These are phyloP conservation scores for Sabuloglossum arenarium DNA, from an alignment of 495 filamentous ascomycete species.

Conservation along the genomic window DNA sequence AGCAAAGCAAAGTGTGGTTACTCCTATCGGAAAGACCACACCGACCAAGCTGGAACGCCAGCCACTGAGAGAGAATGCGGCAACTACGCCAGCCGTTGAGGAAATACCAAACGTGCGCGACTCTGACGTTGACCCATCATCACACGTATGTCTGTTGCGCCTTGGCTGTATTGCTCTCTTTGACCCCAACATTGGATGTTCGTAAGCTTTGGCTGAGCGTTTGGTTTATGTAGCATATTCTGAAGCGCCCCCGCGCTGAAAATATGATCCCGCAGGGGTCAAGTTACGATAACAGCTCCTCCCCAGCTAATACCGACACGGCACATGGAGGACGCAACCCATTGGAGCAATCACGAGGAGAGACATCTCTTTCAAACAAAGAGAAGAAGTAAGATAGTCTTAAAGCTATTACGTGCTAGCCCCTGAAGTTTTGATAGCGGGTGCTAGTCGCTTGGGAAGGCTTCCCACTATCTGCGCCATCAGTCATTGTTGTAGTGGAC, in stretches of 20 bases:
- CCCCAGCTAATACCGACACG: background rate
- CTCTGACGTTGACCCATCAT: slow-evolving; percentile 30
- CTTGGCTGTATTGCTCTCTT: background rate
- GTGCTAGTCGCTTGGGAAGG: background rate
- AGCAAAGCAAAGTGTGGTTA: slow-evolving; percentile 4
- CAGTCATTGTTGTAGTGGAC: background rate
- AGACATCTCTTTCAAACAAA: slow-evolving; percentile 14
- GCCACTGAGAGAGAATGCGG: slow-evolving; percentile 6
- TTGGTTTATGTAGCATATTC: slow-evolving; percentile 42
- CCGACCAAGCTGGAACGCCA: slow-evolving; percentile 14
- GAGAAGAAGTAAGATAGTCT: slow-evolving; percentile 42
- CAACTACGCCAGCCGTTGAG: background rate
- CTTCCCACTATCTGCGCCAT: background rate
- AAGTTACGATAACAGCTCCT: slow-evolving; percentile 20
- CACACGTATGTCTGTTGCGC: slow-evolving; percentile 23
- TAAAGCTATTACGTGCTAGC: background rate
- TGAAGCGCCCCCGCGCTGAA: slow-evolving; percentile 62
- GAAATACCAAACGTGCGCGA: background rate
- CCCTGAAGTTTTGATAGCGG: background rate
- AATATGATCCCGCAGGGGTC: slow-evolving; percentile 38
- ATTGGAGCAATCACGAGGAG: slow-evolving; percentile 4
- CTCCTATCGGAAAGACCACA: slow-evolving; percentile 13
- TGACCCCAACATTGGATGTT: background rate
- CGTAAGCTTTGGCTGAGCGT: background rate
- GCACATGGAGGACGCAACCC: background rate